Base-by-base conservation (phyloP, 225 moss, liverwort and hornwort genomes). In the Takakia lepidozioides region DNA sequence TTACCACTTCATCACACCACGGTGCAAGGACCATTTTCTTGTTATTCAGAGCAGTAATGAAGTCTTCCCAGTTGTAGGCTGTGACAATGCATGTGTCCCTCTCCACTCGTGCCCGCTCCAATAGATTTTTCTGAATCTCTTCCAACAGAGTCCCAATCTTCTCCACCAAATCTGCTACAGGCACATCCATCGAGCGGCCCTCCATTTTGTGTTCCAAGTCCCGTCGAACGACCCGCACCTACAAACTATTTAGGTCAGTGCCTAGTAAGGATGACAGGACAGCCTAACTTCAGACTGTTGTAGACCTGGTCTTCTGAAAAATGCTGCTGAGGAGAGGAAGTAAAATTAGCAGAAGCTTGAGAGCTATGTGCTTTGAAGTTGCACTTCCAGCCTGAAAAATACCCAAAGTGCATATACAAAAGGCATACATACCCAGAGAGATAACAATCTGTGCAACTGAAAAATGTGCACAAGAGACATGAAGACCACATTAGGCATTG, bases 21-120 rank as follows among this genome's bases (percentile, higher is more conserved):
- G 90, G 95, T 35, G 95, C 95, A 29, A 95, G 62, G 35, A 85
- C 90, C 95, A 95, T 85, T 55, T 87, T 84, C 61, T 87, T 95
- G 5, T 75, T 61, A 52, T 84, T 80, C 65, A 95, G 58, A 49
- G 85, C 95, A 42, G 54, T 21, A 40, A 90, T 55, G 38, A 90
- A 90, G 27, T 83, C 95, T 2, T 76, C 69, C 87, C 84, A 95
- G 44, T 72, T 82, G 39, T 52, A 63, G 24, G 67, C 90, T 36
- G 50, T 77, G 19, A 43, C 68, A 29, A 95, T 80, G 54, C 72
- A 74, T 0, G 74, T 52, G n/a, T 65, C 66, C 29, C 77, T 71
- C 41, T 71, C 73, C 43, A 41, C 69, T 51, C 77, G 80, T 2
- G 95, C 95, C 54, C 49, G 80, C 39, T 82, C 69, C 45, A 87